phyloP scores from a whole-genome alignment of 2,329 filamentous ascomycete genomes.

The Claviceps arundinis region DNA sequence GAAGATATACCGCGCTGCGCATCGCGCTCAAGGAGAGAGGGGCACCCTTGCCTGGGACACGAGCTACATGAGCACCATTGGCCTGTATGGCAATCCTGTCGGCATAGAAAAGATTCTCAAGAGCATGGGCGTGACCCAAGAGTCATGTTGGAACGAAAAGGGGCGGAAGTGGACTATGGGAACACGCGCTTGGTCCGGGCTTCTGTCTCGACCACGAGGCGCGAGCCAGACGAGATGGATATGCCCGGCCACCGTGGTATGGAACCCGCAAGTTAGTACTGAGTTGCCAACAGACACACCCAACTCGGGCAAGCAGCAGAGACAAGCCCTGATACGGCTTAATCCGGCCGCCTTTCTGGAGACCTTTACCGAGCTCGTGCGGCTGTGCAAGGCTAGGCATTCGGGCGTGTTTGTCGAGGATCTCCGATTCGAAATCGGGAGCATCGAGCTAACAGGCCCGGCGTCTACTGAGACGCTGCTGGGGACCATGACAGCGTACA shows the following conservation, averaged over 20 bases:
- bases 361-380: slow-evolving; percentile 49
- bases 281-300: slow-evolving; percentile 12
- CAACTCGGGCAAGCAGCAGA: slow-evolving; percentile 14
- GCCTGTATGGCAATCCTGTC: slow-evolving; percentile 52
- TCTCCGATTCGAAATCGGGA: slow-evolving; percentile 52
- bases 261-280: slow-evolving; percentile 40
- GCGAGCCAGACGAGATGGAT: slow-evolving; percentile 40
- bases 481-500: slow-evolving; percentile 47
- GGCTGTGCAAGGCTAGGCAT: slow-evolving; percentile 43
- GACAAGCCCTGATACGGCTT: slow-evolving; percentile 54
- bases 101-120: slow-evolving; percentile 55
- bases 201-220: slow-evolving; percentile 40
- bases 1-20: slow-evolving; percentile 80
- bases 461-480: slow-evolving; percentile 67
- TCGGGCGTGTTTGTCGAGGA: slow-evolving; percentile 54
- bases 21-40: slow-evolving; percentile 61
- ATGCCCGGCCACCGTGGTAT: slow-evolving; percentile 61
- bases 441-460: slow-evolving; percentile 48
- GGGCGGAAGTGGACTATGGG: slow-evolving; percentile 58
- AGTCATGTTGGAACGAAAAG: slow-evolving; percentile 47
- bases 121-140: slow-evolving; percentile 47
- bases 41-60: slow-evolving; percentile 84
- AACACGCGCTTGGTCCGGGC: slow-evolving; percentile 33
- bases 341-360: slow-evolving; percentile 72
- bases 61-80: slow-evolving; percentile 85